Evolutionary conservation across 139 green algal genomes (phyloP).

Genomic region (Cymbomonas tetramitiformis): DNA sequence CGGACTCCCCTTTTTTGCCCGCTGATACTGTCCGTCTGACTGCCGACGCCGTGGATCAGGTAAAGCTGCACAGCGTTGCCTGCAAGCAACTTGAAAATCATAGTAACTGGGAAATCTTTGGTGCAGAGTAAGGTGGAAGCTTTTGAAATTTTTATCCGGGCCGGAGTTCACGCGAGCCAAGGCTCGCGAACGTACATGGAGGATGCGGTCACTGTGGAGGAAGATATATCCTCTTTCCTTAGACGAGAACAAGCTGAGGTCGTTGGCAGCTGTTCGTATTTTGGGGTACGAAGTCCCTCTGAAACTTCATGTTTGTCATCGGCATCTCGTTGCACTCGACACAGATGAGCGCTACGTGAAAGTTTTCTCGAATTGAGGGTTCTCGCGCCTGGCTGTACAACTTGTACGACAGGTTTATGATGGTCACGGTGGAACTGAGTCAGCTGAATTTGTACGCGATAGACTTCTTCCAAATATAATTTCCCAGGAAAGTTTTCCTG

Average conservation of each 20-base stretch:
- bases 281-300: too few relatives aligned
- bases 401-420: conserved; percentile 22
- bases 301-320: too few relatives aligned
- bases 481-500: background rate
- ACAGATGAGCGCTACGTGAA: background rate
- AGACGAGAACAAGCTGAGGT: too few relatives aligned
- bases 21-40: too few relatives aligned
- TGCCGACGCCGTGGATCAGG: too few relatives aligned
- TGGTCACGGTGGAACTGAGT: conserved; percentile 13
- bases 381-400: background rate
- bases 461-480: conserved; percentile 12
- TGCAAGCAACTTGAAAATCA: too few relatives aligned
- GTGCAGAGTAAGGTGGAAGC: too few relatives aligned
- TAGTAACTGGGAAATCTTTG: too few relatives aligned
- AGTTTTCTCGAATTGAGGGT: background rate
- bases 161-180: background rate
- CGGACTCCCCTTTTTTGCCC: too few relatives aligned
- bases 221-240: too few relatives aligned
- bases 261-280: too few relatives aligned
- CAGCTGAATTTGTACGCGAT: background rate
- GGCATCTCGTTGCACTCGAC: background rate
- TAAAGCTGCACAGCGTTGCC: too few relatives aligned
- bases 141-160: background rate
- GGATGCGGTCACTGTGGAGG: background rate
- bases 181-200: background rate